These are phyloP conservation scores for Pestalotiopsis sp. DNA, from an alignment of 2,329 filamentous ascomycete genomes.

Conservation along the genomic window DNA sequence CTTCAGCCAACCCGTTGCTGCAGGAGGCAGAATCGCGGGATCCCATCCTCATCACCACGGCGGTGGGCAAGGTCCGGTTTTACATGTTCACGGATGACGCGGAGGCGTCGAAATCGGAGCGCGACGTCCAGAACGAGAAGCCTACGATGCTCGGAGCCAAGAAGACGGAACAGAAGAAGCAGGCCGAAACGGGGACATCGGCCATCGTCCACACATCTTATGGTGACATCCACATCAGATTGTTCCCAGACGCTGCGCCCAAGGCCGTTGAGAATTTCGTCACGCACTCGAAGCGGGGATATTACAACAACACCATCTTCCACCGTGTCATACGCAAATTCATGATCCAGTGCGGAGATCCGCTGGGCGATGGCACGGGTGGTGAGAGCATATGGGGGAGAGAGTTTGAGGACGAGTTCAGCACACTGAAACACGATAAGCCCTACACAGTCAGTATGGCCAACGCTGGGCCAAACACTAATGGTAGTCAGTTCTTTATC, in stretches of 20 bases:
- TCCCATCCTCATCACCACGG: constrained; percentile 84
- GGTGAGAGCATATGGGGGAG: constrained; percentile 92
- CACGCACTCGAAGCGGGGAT: constrained; percentile 83
- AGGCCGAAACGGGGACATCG: constrained; percentile 72
- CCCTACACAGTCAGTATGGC: constrained; percentile 98
- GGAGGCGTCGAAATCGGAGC: constrained; percentile 77
- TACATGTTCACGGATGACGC: constrained; percentile 97
- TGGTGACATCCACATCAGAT: constrained; percentile 89
- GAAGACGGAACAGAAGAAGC: constrained; percentile 60
- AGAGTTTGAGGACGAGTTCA: constrained; percentile 93
- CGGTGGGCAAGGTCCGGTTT: constrained; percentile 85
- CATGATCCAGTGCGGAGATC: constrained; percentile 92
- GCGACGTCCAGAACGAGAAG: constrained; percentile 95
- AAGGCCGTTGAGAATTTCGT: constrained; percentile 98
- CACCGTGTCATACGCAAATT: constrained; percentile 97
- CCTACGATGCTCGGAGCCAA: constrained; percentile 66
- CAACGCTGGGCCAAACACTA: constrained; percentile 93
- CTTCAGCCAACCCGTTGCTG: constrained; percentile 87
- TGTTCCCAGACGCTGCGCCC: constrained; percentile 91
- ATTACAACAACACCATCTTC: constrained; percentile 98
- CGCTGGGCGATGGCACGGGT: constrained; percentile 84
- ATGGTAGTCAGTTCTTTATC: constrained; percentile 97
- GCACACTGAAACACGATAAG: constrained; percentile 88
- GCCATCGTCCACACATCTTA: constrained; percentile 90
- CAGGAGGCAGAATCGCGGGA: constrained; percentile 90